These are phyloP conservation scores for Umbelopsis sp. DNA, from an alignment of 192 early-diverging fungal genomes.

Conservation along the genomic window DNA sequence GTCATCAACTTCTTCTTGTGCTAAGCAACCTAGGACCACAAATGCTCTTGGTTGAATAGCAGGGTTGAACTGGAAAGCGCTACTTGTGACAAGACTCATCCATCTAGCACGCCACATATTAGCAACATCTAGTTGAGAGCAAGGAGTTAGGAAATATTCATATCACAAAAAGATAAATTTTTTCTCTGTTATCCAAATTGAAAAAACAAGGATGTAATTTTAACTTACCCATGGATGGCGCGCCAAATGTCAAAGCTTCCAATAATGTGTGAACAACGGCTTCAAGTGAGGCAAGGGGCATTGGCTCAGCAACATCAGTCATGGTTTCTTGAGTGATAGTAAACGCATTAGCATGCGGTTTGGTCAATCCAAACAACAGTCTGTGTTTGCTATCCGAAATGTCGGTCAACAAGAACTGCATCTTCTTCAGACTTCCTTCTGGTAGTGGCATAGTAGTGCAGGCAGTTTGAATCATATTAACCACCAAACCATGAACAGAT, in stretches of 20 bases:
- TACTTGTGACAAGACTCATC: slow-evolving; percentile 89
- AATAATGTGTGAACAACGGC: slow-evolving; percentile 63
- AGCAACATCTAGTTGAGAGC: slow-evolving; percentile 62
- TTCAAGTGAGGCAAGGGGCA: slow-evolving; percentile 50
- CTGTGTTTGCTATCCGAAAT: slow-evolving; percentile 82
- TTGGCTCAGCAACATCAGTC: slow-evolving; percentile 53
- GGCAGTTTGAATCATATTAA: slow-evolving; percentile 89
- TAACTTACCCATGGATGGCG: slow-evolving; percentile 59
- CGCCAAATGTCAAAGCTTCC: slow-evolving; percentile 67
- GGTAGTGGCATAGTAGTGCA: slow-evolving; percentile 62
- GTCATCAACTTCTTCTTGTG: slow-evolving; percentile 88
- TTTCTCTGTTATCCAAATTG: neutral
- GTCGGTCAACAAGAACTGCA: slow-evolving; percentile 68
- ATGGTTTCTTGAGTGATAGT: slow-evolving; percentile 59
- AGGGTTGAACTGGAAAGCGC: slow-evolving; percentile 93
- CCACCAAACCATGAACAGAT: slow-evolving; percentile 91
- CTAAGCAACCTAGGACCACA: slow-evolving; percentile 85
- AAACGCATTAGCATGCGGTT: slow-evolving; percentile 68
- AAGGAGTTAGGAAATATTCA: neutral
- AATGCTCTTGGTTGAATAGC: slow-evolving; percentile 95
- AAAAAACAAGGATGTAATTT: neutral
- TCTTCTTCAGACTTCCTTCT: slow-evolving; percentile 53
- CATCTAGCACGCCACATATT: slow-evolving; percentile 87
- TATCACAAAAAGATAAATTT: neutral
- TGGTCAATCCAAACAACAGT: slow-evolving; percentile 76